Percentiles rank a stretch among this genome's conserved stretches.
These are phyloP conservation scores for Botrytis aclada DNA, from an alignment of 2,329 filamentous ascomycete genomes.

Conservation along the genomic window DNA sequence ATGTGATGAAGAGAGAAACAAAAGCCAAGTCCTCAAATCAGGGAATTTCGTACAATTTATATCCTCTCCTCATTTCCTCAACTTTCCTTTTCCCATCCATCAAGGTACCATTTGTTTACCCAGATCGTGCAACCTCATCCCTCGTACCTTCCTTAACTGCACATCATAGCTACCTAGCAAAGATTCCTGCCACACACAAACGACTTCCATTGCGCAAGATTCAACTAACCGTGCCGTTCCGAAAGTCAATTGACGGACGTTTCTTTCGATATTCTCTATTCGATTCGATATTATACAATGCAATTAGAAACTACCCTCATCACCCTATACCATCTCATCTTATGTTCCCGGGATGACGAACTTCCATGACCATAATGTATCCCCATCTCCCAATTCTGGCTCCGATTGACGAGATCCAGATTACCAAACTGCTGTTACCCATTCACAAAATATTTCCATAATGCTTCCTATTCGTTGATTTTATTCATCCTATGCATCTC, in stretches of 20 bases:
- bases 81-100: neutral
- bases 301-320: neutral
- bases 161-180: neutral
- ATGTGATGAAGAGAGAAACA: neutral
- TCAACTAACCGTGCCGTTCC: neutral
- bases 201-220: neutral
- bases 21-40: neutral
- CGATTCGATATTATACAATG: neutral
- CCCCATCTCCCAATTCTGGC: neutral
- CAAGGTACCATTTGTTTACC: neutral
- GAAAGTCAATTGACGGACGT: neutral
- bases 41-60: neutral
- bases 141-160: neutral
- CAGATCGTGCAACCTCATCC: neutral
- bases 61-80: neutral
- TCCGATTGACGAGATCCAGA: neutral
- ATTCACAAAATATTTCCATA: neutral
- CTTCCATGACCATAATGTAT: slow-evolving; percentile 15
- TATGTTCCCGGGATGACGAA: neutral
- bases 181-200: neutral
- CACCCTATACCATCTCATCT: neutral
- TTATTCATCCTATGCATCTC: neutral
- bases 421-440: neutral
- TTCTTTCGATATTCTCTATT: neutral
- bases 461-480: neutral